phyloP scores from a whole-genome alignment of 768 basidiomycete species.

The Lyophyllum decastes region DNA sequence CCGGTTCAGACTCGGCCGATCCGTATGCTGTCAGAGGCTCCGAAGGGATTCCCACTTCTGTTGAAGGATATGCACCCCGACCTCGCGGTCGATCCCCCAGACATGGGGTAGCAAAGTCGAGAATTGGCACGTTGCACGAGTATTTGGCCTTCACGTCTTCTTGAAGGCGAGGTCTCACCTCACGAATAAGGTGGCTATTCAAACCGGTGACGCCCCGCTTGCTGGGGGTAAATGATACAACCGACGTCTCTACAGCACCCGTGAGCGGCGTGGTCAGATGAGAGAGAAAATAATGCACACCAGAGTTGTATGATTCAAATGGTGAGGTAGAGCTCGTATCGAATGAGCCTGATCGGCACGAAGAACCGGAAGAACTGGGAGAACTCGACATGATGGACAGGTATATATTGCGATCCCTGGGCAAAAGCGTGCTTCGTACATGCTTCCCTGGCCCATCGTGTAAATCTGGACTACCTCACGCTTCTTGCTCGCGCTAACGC shows the following conservation, averaged over 20 bases:
- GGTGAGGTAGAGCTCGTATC: neutral
- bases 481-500: slow-evolving; percentile 28
- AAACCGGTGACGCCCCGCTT: neutral
- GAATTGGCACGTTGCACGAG: neutral
- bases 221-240: neutral
- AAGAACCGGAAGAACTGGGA: neutral
- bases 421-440: too few species aligned
- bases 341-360: neutral
- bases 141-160: neutral
- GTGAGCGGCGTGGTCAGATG: neutral
- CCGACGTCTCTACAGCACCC: neutral
- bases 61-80: neutral
- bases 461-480: neutral
- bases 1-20: neutral
- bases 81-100: neutral
- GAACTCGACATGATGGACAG: neutral
- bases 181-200: neutral
- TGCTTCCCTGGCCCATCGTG: neutral
- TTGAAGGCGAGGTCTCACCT: neutral
- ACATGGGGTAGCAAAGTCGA: neutral
- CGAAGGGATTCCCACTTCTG: neutral
- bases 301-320: neutral
- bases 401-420: neutral
- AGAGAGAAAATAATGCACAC: neutral
- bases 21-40: neutral